A percentile compares a stretch with the other conserved stretches of the same genome.
phyloP scores from a whole-genome alignment of 805 yeast species.

The Candida oleophila region DNA sequence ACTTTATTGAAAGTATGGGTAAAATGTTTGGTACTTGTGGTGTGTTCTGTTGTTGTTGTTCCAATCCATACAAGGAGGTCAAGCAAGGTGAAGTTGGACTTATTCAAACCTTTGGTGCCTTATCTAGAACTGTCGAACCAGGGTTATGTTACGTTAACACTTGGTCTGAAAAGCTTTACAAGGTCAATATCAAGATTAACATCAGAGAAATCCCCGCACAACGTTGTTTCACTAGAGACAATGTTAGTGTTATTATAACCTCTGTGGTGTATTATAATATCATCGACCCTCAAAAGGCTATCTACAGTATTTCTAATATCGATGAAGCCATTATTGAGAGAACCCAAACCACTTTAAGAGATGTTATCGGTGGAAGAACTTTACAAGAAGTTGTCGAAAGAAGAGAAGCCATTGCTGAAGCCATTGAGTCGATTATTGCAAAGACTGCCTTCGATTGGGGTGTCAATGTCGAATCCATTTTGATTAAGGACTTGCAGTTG shows the following conservation, averaged over 20 bases:
- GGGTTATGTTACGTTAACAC: conserved; percentile 66
- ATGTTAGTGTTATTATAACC: conserved; percentile 59
- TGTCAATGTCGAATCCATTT: conserved; percentile 61
- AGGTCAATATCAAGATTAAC: conserved; percentile 54
- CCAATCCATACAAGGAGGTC: conserved; percentile 60
- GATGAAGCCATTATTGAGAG: conserved; percentile 59
- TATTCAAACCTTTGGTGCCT: conserved; percentile 64
- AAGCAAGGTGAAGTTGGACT: conserved; percentile 70
- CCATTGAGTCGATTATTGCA: conserved; percentile 59
- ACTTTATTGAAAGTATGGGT: conserved; percentile 42
- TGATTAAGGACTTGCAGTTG: conserved; percentile 63
- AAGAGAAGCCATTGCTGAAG: conserved; percentile 66
- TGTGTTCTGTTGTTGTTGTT: conserved; percentile 53
- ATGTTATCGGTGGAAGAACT: conserved; percentile 63
- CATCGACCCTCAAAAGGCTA: conserved; percentile 65
- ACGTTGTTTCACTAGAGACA: conserved; percentile 68
- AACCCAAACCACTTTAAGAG: conserved; percentile 72
- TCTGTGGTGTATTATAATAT: conserved; percentile 69
- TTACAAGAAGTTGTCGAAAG: conserved; percentile 73
- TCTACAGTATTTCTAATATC: conserved; percentile 55
- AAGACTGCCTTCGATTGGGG: conserved; percentile 72
- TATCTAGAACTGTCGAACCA: conserved; percentile 65
- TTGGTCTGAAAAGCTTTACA: conserved; percentile 54
- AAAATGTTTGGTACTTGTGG: conserved; percentile 51
- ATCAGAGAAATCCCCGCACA: conserved; percentile 68